These are phyloP conservation scores for Trametes punicea DNA, from an alignment of 768 basidiomycete genomes.

Conservation along the genomic window DNA sequence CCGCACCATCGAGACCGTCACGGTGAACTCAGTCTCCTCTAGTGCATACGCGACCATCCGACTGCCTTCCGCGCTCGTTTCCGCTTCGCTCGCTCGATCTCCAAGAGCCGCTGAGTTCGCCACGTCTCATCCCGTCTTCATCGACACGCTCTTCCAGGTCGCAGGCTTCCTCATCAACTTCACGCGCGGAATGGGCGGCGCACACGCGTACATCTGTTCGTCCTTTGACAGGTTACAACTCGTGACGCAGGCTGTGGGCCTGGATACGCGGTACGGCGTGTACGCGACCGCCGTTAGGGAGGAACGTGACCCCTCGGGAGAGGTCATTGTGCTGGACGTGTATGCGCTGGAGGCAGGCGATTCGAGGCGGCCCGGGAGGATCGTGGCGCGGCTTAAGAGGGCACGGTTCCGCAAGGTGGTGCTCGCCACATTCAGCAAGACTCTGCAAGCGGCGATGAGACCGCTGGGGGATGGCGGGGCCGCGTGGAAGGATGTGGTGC, in stretches of 20 bases:
- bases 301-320: too few relatives aligned
- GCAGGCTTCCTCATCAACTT: slow-evolving; percentile 70
- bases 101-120: too few relatives aligned
- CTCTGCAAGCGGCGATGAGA: slow-evolving; percentile 10
- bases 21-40: slow-evolving; percentile 46
- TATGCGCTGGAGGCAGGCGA: slow-evolving; percentile 42
- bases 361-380: slow-evolving; percentile 27
- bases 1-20: slow-evolving; percentile 54
- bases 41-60: slow-evolving; percentile 47
- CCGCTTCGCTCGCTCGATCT: slow-evolving; percentile 28
- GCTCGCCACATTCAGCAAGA: slow-evolving; percentile 39
- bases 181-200: slow-evolving; percentile 36
- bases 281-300: slow-evolving; percentile 29
- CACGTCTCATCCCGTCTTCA: slow-evolving; percentile 50
- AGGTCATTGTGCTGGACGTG: slow-evolving; percentile 39
- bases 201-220: slow-evolving; percentile 61
- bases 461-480: background rate
- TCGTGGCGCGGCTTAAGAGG: slow-evolving; percentile 56
- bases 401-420: slow-evolving; percentile 59
- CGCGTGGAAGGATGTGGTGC: background rate
- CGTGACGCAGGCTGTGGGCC: slow-evolving; percentile 41
- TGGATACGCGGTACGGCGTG: slow-evolving; percentile 43
- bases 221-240: slow-evolving; percentile 48
- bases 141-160: slow-evolving; percentile 65
- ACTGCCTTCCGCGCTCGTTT: slow-evolving; percentile 41